Base-by-base conservation (phyloP, 2,329 filamentous ascomycete genomes). In the Metarhizium anisopliae region DNA sequence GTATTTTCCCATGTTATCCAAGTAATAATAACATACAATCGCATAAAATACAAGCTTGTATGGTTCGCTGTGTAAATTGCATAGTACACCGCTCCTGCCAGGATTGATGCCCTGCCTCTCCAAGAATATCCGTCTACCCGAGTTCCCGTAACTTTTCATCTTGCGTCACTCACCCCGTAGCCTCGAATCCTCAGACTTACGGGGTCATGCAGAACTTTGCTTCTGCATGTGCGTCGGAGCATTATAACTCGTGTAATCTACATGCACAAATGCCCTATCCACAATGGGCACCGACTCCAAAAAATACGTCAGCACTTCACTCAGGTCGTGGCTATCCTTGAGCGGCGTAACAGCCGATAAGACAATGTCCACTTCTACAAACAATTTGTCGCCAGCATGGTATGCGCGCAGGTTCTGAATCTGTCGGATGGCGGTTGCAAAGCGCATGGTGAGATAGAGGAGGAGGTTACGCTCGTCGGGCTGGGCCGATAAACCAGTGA, bases 401-500 rank as follows among this genome's bases (percentile, higher is more conserved):
- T 94, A 95, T 2, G 90, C 90, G 62, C 91, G 86, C 55, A 94
- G 74, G 36, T 90, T 90, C 67, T 94, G 90, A 58, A 95, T 94
- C 67, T 90, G 86, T 65, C 83, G 84, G 66, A 96, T 95, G 13
- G 88, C 87, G 62, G 88, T 90, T 50, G 91, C 91, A 67, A 96
- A 96, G 20, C 92, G 87, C 88, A 96, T 95, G 1, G 91, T 94
- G 62, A 95, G 80, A 72, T 96, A 96, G 1, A 96, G 78, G 25
- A 96, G 72, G 50, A 95, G 82, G 66, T 94, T 95, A 35, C 91
- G 81, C 73, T 94, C 86, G 63, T 93, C 89, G 0, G 89, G 85
- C 1, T 85, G 84, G 5, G 89, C 89, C 0, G 87, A 87, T 62
- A 88, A 88, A 18, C 90, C 90, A 0, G 86, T 89, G 35, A 94